Percentiles rank a stretch among this genome's conserved stretches.
Conservation (phyloP, 2,329 filamentous ascomycete genomes). For the Cercospora sp. region DNA sequence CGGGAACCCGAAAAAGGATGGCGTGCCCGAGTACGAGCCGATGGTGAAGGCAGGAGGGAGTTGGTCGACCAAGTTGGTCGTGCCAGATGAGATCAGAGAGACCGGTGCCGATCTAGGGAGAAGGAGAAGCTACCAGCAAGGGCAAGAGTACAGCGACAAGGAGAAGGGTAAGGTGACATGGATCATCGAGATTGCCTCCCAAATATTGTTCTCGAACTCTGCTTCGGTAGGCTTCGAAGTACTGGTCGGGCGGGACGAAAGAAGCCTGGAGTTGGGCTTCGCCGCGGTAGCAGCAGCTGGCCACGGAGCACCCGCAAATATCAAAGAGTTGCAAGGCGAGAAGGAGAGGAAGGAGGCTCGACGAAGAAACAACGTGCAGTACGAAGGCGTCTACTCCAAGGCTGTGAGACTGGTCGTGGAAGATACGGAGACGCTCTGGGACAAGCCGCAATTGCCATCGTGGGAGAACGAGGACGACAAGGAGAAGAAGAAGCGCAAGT, state of each 20-base stretch:
- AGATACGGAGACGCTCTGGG: slow-evolving; percentile 88
- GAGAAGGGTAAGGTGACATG: slow-evolving; percentile 66
- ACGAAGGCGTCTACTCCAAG: slow-evolving; percentile 78
- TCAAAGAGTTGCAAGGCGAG: slow-evolving; percentile 68
- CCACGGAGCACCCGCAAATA: slow-evolving; percentile 62
- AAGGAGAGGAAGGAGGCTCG: slow-evolving; percentile 53
- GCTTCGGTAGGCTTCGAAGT: slow-evolving; percentile 88
- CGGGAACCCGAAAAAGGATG: slow-evolving; percentile 59
- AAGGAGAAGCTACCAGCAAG: slow-evolving; percentile 40
- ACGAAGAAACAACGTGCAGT: slow-evolving; percentile 64
- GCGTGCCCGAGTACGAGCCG: slow-evolving; percentile 85
- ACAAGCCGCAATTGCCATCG: slow-evolving; percentile 77
- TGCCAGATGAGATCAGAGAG: slow-evolving; percentile 76
- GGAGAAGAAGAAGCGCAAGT: slow-evolving; percentile 24
- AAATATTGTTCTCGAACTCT: slow-evolving; percentile 89
- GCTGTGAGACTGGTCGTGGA: slow-evolving; percentile 78
- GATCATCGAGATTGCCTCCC: slow-evolving; percentile 87
- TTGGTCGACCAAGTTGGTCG: slow-evolving; percentile 76
- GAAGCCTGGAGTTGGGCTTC: slow-evolving; percentile 70
- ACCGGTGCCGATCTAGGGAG: slow-evolving; percentile 50
- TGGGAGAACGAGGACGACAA: slow-evolving; percentile 47
- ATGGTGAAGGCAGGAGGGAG: slow-evolving; percentile 91
- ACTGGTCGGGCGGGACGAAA: slow-evolving; percentile 79
- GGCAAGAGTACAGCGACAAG: slow-evolving; percentile 44
- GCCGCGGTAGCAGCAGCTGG: slow-evolving; percentile 56